Evolutionary conservation across 345 rosid species (phyloP).

Genomic region (Eutrema yunnanense): DNA sequence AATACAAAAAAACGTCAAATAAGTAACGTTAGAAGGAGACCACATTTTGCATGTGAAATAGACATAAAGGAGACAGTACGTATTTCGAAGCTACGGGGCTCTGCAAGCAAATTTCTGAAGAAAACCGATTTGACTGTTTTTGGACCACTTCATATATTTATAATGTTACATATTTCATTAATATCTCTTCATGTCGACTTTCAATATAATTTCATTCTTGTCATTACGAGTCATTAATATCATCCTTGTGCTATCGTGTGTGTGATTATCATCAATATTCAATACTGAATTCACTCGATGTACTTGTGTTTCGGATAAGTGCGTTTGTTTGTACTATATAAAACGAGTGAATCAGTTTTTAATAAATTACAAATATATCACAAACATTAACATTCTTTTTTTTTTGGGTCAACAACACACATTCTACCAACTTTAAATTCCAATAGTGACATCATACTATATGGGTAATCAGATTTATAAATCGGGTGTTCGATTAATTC

Average conservation of each 20-base stretch:
- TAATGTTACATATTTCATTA: not conserved
- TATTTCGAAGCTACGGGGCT: constrained; percentile 18
- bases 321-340: not conserved
- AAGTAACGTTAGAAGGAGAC: constrained; percentile 25
- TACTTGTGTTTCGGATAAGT: not conserved
- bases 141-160: not conserved
- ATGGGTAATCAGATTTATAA: too few species aligned
- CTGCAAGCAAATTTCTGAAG: constrained; percentile 14
- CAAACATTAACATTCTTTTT: too few species aligned
- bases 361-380: not conserved
- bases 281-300: not conserved
- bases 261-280: not conserved
- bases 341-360: not conserved
- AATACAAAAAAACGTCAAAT: constrained; percentile 30
- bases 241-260: not conserved
- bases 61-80: constrained; percentile 24
- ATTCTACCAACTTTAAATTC: too few species aligned
- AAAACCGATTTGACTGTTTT: constrained; percentile 2
- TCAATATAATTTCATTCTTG: not conserved
- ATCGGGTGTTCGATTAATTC: too few species aligned
- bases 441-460: too few species aligned
- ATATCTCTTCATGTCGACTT: not conserved
- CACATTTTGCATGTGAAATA: constrained; percentile 28
- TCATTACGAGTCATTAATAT: constrained; percentile 1
- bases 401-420: too few species aligned